Evolutionary conservation across 768 basidiomycete species (phyloP).

Genomic region (Lactifluus rugatus): DNA sequence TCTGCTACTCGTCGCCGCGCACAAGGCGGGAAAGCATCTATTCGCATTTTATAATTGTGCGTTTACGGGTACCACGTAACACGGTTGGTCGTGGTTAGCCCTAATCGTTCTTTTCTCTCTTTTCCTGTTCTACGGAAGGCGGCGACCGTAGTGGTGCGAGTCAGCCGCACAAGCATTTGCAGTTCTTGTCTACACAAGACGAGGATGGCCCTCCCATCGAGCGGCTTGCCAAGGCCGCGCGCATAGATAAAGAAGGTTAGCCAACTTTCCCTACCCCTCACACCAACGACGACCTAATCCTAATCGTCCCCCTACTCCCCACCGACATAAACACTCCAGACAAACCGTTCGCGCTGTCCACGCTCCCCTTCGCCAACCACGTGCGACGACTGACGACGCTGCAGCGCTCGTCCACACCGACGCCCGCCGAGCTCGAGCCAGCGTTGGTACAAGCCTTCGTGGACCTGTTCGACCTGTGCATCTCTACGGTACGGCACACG

Average conservation of each 20-base stretch:
- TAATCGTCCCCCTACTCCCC: background rate
- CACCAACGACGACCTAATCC: background rate
- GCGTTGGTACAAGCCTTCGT: conserved; percentile 54
- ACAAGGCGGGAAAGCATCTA: conserved; percentile 44
- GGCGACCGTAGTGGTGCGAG: conserved; percentile 77
- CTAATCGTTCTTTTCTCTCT: background rate
- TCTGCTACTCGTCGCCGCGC: conserved; percentile 59
- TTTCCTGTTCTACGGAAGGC: conserved; percentile 32
- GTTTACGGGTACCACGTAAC: too few species aligned
- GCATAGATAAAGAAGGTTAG: conserved; percentile 49
- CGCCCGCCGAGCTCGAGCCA: conserved; percentile 38
- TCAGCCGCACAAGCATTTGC: conserved; percentile 87
- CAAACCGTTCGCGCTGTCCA: conserved; percentile 58
- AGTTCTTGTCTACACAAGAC: conserved; percentile 59
- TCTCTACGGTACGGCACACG: conserved; percentile 64
- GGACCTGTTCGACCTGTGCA: conserved; percentile 62
- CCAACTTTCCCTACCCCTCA: conserved; percentile 8
- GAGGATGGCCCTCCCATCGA: conserved; percentile 71
- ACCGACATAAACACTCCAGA: conserved; percentile 31
- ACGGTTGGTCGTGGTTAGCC: too few species aligned
- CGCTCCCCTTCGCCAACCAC: conserved; percentile 75
- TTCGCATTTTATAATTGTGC: conserved; percentile 90
- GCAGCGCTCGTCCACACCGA: conserved; percentile 25
- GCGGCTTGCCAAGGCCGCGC: conserved; percentile 45
- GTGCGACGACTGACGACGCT: conserved; percentile 48